Evolutionary conservation across 371 early-diverging fungal genomes (phyloP), one percentile per base, ranked within the genome.

Genomic region (Syncephalastrum racemosum): DNA sequence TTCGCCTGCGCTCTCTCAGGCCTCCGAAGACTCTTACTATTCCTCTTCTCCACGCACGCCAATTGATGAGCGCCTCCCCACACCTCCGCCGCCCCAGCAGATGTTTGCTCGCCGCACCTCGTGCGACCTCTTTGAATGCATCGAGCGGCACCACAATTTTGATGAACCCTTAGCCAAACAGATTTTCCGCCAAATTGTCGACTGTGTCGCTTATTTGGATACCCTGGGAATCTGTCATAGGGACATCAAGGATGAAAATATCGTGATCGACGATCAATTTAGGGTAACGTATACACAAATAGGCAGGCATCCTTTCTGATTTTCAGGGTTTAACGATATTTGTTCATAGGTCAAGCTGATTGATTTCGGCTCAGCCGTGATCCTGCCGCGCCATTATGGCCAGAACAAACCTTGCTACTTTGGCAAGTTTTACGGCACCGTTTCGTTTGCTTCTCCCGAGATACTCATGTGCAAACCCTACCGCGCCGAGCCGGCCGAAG

Each of bases 41-140:
- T 62, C 63, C 14, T 62, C 63, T 42, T 42, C 54, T 43, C 44
- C 54, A 3, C 18, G 18, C 20, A 20, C 39, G 44, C 25, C 36
- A 15, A 39, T 4, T 24, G 50, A 41, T 16, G n/a, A 24, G 43
- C 50, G 14, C 43, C 39, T 16, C 43, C 58, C 3, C 59, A 64
- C 20, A 60, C 59, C 31, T 54, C 58, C 6, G 59, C 58, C 39
- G 27, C 46, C n/a, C 63, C 72, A 4, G 36, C 59, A 66, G 20
- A 50, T 72, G 4, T 63, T 80, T 54, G 75, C 73, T 24, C 74
- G 84, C 47, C 71, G 82, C 23, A 79, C 80, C 1, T 81, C 81
- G 3, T 81, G 83, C 46, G 92, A 92, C 64, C 67, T 92, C 54
- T 92, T 92, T 64, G 93, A 92, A 69, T 90, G 87, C 61, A 89